These are phyloP conservation scores for Stropharia rugosoannulata DNA, from an alignment of 768 basidiomycete species.

Conservation along the genomic window DNA sequence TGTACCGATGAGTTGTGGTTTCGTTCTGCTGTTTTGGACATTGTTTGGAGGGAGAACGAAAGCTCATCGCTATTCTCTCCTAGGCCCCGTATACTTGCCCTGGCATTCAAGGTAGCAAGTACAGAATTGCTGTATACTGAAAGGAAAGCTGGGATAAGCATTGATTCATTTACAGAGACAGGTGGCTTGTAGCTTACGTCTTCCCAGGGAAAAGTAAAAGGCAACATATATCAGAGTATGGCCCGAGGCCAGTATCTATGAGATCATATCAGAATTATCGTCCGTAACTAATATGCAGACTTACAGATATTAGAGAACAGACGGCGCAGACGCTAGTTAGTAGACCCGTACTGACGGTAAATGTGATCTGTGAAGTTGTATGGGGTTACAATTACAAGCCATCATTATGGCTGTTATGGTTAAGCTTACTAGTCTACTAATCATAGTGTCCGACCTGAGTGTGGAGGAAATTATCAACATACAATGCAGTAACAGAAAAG, in stretches of 20 bases:
- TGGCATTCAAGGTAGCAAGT: slow-evolving; percentile 52
- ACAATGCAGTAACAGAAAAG: background rate
- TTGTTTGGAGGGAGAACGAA: slow-evolving; percentile 44
- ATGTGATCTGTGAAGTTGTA: slow-evolving; percentile 40
- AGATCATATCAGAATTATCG: background rate
- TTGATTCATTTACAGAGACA: background rate
- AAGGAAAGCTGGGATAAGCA: background rate
- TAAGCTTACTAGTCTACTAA: slow-evolving; percentile 43
- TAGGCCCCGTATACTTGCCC: slow-evolving; percentile 39
- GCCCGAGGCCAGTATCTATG: slow-evolving; percentile 46
- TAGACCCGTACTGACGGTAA: slow-evolving; percentile 51
- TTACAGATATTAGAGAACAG: slow-evolving; percentile 32
- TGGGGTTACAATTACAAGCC: background rate
- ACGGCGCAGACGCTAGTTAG: slow-evolving; percentile 31
- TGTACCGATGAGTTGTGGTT: slow-evolving; percentile 31
- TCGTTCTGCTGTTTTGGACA: slow-evolving; percentile 36
- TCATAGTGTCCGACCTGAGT: slow-evolving; percentile 49
- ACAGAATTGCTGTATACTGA: slow-evolving; percentile 56
- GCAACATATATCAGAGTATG: slow-evolving; percentile 55
- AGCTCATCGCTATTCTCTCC: slow-evolving; percentile 46
- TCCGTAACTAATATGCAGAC: slow-evolving; percentile 4
- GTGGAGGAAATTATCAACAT: background rate
- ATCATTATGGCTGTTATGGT: background rate
- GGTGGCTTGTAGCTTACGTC: slow-evolving; percentile 31
- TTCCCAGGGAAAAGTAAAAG: slow-evolving; percentile 57